phyloP scores from a whole-genome alignment of 257 asterid genomes.

The Nyctanthes arbortristis region DNA sequence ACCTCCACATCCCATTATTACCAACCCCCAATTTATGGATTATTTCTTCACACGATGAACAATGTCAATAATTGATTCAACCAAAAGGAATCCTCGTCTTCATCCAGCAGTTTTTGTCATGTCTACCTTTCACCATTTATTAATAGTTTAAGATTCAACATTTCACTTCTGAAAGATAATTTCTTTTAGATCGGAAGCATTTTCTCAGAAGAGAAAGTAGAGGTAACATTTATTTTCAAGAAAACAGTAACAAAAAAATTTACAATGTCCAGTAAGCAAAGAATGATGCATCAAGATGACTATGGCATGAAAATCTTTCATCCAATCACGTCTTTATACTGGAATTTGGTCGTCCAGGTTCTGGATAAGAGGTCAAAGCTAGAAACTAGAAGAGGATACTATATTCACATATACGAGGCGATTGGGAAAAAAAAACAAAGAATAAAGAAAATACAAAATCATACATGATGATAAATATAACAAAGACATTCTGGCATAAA shows the following conservation, averaged over 20 bases:
- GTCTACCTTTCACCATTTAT: not conserved
- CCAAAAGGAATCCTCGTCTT: not conserved
- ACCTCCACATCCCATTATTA: not conserved
- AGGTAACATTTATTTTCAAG: not conserved
- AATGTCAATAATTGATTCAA: not conserved
- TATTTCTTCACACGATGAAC: not conserved
- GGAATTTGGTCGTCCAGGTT: not conserved
- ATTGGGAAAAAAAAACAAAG: not conserved
- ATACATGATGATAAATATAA: conserved; percentile 93
- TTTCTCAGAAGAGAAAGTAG: not conserved
- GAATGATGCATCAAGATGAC: not conserved
- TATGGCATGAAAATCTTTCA: not conserved
- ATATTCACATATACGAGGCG: no score
- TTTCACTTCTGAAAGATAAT: conserved; percentile 7
- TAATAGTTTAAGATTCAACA: not conserved
- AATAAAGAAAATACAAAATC: conserved; percentile 27
- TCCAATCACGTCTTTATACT: not conserved
- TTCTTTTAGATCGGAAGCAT: not conserved
- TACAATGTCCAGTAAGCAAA: no score
- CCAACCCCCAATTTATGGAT: not conserved
- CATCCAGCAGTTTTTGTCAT: not conserved
- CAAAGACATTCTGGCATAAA: conserved; percentile 99
- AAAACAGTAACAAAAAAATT: not conserved
- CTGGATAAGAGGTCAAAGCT: not conserved
- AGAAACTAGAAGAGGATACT: not conserved